These are phyloP conservation scores for Dichomitus squalens DNA, from an alignment of 1,284 basidiomycete species.

Conservation along the genomic window DNA sequence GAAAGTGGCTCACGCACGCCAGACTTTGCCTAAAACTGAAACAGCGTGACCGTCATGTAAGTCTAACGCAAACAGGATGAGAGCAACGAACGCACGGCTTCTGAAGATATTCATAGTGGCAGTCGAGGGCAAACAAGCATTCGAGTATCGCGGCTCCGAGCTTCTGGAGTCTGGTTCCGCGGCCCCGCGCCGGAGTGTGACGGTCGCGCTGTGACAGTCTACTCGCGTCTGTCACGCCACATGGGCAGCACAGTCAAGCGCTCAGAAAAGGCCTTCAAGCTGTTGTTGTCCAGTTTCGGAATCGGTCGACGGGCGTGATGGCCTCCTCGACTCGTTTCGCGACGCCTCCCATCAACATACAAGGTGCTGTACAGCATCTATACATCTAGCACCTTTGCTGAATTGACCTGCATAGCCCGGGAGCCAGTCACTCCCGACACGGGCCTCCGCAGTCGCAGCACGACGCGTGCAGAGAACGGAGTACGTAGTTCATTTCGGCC, in stretches of 20 bases:
- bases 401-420: conserved; percentile 1
- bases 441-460: conserved; percentile 15
- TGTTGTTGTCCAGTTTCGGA: neutral
- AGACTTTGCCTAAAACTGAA: conserved; percentile 89
- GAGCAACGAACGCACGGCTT: conserved; percentile 66
- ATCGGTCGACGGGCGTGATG: neutral
- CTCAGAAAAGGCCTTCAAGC: too few species aligned
- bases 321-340: conserved; percentile 15
- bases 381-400: neutral
- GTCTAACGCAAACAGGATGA: conserved; percentile 1
- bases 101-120: conserved; percentile 76
- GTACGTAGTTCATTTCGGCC: neutral
- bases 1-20: conserved; percentile 67
- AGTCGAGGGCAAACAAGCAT: conserved; percentile 21
- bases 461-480: conserved; percentile 5
- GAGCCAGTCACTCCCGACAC: conserved; percentile 18
- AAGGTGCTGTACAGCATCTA: conserved; percentile 1
- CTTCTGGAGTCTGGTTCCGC: neutral
- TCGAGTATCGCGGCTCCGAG: conserved; percentile 1
- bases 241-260: neutral
- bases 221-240: conserved; percentile 30
- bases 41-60: conserved; percentile 15
- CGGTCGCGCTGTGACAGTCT: conserved; percentile 24
- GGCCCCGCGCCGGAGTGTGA: conserved; percentile 21
- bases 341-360: conserved; percentile 11